These are phyloP conservation scores for Lecanoromycetidae sp. DNA, from an alignment of 2,329 filamentous ascomycete species.

Conservation along the genomic window DNA sequence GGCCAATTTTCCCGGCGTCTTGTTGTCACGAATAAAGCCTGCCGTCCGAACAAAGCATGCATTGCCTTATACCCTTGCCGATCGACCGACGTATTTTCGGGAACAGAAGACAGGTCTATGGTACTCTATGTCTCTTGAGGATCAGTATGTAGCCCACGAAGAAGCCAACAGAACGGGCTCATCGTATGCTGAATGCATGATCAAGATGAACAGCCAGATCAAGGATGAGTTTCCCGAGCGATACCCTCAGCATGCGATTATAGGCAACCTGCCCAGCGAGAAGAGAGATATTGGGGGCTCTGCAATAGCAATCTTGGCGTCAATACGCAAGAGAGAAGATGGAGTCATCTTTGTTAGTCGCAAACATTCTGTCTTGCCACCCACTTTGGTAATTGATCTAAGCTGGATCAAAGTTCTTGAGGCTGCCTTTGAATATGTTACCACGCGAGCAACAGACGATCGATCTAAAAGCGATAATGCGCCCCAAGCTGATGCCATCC, in stretches of 20 bases:
- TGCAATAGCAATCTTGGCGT: not conserved
- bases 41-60: too few relatives aligned
- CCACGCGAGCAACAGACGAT: too few relatives aligned
- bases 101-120: not conserved
- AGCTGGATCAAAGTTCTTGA: not conserved
- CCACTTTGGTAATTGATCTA: not conserved
- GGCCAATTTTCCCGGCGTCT: not conserved
- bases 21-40: not conserved
- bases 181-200: not conserved
- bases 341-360: not conserved
- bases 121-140: not conserved
- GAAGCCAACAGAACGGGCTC: not conserved
- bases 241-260: not conserved
- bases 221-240: not conserved
- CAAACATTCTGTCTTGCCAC: not conserved
- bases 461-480: too few relatives aligned
- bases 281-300: not conserved
- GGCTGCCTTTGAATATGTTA: not conserved
- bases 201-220: not conserved
- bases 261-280: not conserved
- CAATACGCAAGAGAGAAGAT: not conserved
- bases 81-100: not conserved
- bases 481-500: too few relatives aligned
- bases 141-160: not conserved
- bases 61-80: not conserved